phyloP scores from a whole-genome alignment of 352 stramenopile genomes.

The Pythium guiyangense region DNA sequence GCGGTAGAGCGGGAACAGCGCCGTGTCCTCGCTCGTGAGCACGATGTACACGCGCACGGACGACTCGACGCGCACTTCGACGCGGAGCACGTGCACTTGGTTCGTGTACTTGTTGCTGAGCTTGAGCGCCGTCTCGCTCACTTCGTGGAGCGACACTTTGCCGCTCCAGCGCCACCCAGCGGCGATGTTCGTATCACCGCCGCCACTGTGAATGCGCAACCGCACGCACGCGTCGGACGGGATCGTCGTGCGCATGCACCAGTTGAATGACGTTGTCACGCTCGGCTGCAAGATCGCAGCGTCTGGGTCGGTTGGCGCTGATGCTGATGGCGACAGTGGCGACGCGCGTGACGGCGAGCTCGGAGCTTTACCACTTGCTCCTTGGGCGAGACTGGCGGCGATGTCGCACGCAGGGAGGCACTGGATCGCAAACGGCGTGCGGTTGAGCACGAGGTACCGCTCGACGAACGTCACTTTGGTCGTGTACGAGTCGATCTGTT shows the following conservation, averaged over 20 bases:
- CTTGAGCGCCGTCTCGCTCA: slow-evolving; percentile 83
- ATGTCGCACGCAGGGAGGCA: slow-evolving; percentile 49
- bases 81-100: slow-evolving; percentile 69
- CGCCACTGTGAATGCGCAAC: slow-evolving; percentile 37
- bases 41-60: slow-evolving; percentile 72
- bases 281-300: slow-evolving; percentile 22
- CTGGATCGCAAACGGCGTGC: slow-evolving; percentile 55
- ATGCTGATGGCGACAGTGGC: slow-evolving; percentile 12
- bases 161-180: slow-evolving; percentile 74
- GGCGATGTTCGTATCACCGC: slow-evolving; percentile 21
- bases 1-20: slow-evolving; percentile 64
- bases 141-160: slow-evolving; percentile 77
- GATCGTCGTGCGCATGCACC: slow-evolving; percentile 38
- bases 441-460: slow-evolving; percentile 75
- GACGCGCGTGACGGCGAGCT: slow-evolving; percentile 10
- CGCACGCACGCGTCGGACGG: slow-evolving; percentile 63
- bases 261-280: slow-evolving; percentile 63
- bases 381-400: slow-evolving; percentile 1
- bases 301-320: not conserved
- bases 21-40: slow-evolving; percentile 62
- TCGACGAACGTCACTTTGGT: slow-evolving; percentile 82
- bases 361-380: not conserved
- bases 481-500: slow-evolving; percentile 57
- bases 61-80: slow-evolving; percentile 75
- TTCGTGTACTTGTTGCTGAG: slow-evolving; percentile 79